Percentiles rank a stretch among this genome's conserved stretches.
These are phyloP conservation scores for Vitellaria paradoxa DNA, from an alignment of 179 eudicot species.

Conservation along the genomic window DNA sequence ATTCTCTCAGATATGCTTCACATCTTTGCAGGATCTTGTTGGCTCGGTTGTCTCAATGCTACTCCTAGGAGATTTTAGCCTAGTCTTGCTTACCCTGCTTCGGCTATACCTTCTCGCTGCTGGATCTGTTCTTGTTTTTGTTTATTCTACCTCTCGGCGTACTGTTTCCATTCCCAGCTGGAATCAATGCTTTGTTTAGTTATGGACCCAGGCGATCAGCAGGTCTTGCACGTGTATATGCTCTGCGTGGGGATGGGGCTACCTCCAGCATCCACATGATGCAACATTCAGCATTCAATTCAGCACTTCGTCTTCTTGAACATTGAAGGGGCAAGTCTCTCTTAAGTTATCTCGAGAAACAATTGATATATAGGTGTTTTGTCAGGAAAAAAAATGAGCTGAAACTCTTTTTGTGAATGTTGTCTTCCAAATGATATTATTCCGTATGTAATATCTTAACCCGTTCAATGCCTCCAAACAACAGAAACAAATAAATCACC, in stretches of 20 bases:
- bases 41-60: conserved; percentile 88
- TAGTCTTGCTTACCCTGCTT: conserved; percentile 87
- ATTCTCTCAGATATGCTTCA: neutral
- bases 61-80: conserved; percentile 87
- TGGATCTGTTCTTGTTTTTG: conserved; percentile 64
- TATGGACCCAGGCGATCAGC: conserved; percentile 95
- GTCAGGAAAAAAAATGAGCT: neutral
- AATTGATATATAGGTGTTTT: too few species aligned
- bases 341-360: too few species aligned
- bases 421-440: neutral
- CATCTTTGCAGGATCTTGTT: conserved; percentile 83
- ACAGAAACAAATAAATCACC: conserved; percentile 31
- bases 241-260: neutral
- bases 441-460: neutral
- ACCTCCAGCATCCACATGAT: neutral
- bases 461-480: neutral
- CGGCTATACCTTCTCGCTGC: conserved; percentile 88
- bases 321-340: neutral
- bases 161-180: conserved; percentile 93
- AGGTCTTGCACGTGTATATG: conserved; percentile 83
- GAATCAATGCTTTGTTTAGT: conserved; percentile 92
- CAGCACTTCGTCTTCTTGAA: neutral
- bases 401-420: neutral
- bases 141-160: conserved; percentile 85
- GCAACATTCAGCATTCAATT: neutral